These are phyloP conservation scores for Picochlorum sp. DNA, from an alignment of 139 green algal genomes.

Conservation along the genomic window DNA sequence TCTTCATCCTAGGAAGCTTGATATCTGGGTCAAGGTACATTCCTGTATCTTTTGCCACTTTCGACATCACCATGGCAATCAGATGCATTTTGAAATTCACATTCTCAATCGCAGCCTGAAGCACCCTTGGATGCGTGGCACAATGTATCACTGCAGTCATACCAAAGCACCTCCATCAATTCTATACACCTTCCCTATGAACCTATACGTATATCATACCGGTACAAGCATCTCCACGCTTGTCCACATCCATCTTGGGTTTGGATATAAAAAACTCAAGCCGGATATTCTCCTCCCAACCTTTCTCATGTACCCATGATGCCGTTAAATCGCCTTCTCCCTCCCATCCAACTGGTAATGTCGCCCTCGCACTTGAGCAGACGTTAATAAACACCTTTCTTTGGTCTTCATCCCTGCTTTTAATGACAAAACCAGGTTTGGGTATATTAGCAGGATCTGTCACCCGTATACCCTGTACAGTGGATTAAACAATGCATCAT, in stretches of 20 bases:
- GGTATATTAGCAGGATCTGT: not conserved
- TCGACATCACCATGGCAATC: not conserved
- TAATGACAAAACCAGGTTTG: slow-evolving; percentile 7
- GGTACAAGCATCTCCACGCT: too few relatives aligned
- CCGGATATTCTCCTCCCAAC: too few relatives aligned
- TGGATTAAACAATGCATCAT: too few relatives aligned
- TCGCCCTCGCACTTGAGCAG: not conserved
- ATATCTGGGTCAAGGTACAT: slow-evolving; percentile 1
- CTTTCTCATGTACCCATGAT: too few relatives aligned
- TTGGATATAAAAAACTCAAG: too few relatives aligned
- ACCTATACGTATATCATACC: too few relatives aligned
- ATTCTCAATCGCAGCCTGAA: not conserved
- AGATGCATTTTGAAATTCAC: slow-evolving; percentile 4
- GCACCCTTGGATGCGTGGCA: not conserved
- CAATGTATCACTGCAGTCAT: slow-evolving; percentile 1
- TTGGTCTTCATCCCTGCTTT: slow-evolving; percentile 1
- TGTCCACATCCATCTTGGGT: too few relatives aligned
- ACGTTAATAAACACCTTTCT: slow-evolving; percentile 13
- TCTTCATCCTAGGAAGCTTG: slow-evolving; percentile 13
- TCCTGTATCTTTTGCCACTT: not conserved
- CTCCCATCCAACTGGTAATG: not conserved
- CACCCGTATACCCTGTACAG: not conserved
- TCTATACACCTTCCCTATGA: too few relatives aligned
- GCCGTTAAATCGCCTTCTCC: not conserved
- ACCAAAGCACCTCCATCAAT: not conserved